Conservation (phyloP, 2,329 filamentous ascomycete genomes). For the Claviceps arundinis region DNA sequence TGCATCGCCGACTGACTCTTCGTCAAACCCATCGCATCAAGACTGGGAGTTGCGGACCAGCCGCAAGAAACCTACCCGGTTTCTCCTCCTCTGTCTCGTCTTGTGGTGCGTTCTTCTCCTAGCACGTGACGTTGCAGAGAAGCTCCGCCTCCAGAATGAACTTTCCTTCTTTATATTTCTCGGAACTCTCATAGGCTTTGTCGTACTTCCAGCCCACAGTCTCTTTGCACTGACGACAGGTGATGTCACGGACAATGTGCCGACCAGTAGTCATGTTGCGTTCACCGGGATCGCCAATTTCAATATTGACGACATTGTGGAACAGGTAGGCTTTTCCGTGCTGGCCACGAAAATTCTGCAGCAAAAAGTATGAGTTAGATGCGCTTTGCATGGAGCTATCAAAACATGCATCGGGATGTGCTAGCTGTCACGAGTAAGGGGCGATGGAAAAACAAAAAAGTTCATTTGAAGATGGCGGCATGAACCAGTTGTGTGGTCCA, state of each 20-base stretch:
- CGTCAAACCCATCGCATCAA: too few relatives aligned
- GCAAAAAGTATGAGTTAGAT: background rate
- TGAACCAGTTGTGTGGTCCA: too few relatives aligned
- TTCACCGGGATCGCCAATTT: constrained; percentile 70
- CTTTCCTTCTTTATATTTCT: constrained; percentile 99
- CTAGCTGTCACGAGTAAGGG: background rate
- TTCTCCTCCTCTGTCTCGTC: background rate
- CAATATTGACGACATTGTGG: constrained; percentile 84
- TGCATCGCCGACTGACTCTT: too few relatives aligned
- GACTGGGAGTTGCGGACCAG: too few relatives aligned
- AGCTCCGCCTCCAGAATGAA: constrained; percentile 91
- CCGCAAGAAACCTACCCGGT: background rate
- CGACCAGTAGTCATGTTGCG: constrained; percentile 96
- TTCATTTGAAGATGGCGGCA: too few relatives aligned
- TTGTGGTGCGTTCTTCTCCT: too few relatives aligned
- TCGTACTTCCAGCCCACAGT: constrained; percentile 98
- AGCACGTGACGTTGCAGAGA: constrained; percentile 58
- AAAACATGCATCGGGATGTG: too few relatives aligned
- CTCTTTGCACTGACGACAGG: constrained; percentile 80
- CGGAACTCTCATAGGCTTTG: constrained; percentile 78
- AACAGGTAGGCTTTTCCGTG: constrained; percentile 98
- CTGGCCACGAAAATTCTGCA: constrained; percentile 90
- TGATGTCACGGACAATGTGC: constrained; percentile 88
- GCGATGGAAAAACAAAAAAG: too few relatives aligned
- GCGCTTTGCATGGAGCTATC: background rate